Evolutionary conservation across 2,329 filamentous ascomycete species (phyloP).

Genomic region (Trichophyton mentagrophytes): DNA sequence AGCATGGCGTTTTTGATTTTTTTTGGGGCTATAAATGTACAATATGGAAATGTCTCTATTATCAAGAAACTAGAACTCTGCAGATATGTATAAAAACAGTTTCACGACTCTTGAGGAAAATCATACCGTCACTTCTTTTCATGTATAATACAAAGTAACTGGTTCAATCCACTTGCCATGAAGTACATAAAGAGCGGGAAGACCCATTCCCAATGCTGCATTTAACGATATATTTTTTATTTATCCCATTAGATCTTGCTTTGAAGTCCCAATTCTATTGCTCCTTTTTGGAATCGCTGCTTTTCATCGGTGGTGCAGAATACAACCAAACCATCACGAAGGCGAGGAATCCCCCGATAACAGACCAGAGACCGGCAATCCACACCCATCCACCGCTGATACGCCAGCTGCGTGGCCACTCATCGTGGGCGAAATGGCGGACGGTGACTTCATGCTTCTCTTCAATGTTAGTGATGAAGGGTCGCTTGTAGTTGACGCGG

Average conservation of each 20-base stretch:
- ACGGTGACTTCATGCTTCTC: conserved; percentile 94
- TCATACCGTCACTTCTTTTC: neutral
- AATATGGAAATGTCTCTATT: neutral
- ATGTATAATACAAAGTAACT: conserved; percentile 1
- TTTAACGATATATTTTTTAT: neutral
- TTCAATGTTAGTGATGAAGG: conserved; percentile 77
- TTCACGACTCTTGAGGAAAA: neutral
- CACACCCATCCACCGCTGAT: conserved; percentile 91
- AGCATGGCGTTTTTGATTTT: neutral
- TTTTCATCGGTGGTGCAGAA: conserved; percentile 40
- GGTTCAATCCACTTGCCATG: neutral
- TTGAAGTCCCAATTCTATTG: conserved; percentile 6
- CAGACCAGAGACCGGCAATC: conserved; percentile 77
- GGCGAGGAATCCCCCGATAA: conserved; percentile 67
- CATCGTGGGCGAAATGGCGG: conserved; percentile 91
- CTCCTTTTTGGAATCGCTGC: conserved; percentile 8
- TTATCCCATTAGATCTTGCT: neutral
- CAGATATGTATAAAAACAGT: neutral
- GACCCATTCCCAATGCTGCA: neutral
- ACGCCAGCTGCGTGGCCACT: conserved; percentile 81
- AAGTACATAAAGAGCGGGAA: neutral
- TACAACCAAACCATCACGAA: conserved; percentile 88
- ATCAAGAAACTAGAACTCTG: neutral
- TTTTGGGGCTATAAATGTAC: neutral
- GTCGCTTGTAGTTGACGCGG: conserved; percentile 90